Conservation (phyloP, 169 alveolate genomes). For the Plasmodium vivax region DNA sequence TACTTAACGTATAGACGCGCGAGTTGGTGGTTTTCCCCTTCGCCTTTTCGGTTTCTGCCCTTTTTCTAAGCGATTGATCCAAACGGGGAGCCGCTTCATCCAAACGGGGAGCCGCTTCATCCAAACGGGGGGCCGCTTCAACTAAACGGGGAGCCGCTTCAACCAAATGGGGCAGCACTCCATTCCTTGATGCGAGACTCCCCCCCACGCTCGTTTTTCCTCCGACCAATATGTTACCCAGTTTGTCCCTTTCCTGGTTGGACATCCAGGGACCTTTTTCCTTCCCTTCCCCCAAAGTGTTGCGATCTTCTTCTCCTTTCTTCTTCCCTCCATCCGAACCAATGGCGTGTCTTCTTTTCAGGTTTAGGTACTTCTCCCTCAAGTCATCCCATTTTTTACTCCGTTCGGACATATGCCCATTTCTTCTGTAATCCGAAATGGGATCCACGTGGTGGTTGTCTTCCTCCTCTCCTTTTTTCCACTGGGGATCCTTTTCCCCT, state of each 20-base stretch:
- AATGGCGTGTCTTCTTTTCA: neutral
- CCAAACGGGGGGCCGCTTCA: neutral
- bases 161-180: neutral
- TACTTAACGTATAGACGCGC: neutral
- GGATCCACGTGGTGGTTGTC: neutral
- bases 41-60: neutral
- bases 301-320: neutral
- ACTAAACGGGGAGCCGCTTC: neutral
- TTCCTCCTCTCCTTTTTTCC: neutral
- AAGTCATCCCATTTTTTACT: constrained; percentile 14
- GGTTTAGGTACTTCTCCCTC: constrained; percentile 8
- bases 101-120: neutral
- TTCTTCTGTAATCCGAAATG: neutral
- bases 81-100: neutral
- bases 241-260: neutral
- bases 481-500: neutral
- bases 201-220: neutral
- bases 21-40: neutral
- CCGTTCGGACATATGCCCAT: neutral
- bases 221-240: neutral
- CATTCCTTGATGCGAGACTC: neutral
- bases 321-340: neutral
- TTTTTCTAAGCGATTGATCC: neutral
- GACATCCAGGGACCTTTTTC: neutral
- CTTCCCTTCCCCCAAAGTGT: constrained; percentile 3